Base-by-base conservation (phyloP, 2,329 filamentous ascomycete genomes). In the Geoglossum cookeanum region DNA sequence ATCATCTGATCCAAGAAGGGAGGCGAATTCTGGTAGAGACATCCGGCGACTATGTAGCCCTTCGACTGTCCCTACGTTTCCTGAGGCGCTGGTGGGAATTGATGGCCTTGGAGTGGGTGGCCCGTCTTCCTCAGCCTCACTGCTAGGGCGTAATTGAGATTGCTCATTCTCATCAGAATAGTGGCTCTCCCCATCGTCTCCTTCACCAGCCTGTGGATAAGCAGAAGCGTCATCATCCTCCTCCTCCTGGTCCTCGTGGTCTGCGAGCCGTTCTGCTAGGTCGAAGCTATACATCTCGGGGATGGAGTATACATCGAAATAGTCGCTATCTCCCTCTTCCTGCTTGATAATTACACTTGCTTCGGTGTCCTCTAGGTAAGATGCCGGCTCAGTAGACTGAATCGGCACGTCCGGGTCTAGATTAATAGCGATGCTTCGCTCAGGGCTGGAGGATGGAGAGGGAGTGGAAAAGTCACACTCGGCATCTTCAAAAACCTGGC, bases 371-470 rank as follows among this genome's bases (percentile, higher is more conserved):
- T 78, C 75, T 47, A 80, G 67, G 44, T 80, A 72, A 1, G 77
- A 79, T 13, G 67, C 69, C 62, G 81, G 81, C 69, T 96, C 91
- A 13, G 88, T 84, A 39, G 87, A 94, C 22, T 87, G 90, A 63
- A 96, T 87, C 0, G 91, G 87, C 45, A 92, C 79, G 68, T 97
- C 91, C 5, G 91, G 91, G 66, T 97, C 89, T 59, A 88, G 76
- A 58, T 70, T 69, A 17, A 71, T 72, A 35, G 80, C 72, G 54
- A 79, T 72, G 58, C 71, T 75, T n/a, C 73, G 77, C 59, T 79
- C 75, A 11, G 79, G 77, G 62, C 69, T 81, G 1, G 78, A 80
- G 60, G 75, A 77, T 1, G 76, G 73, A n/a, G 73, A 71, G 1
- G 80, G 78, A 1, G 81, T 81, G 3, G 79, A 81, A 63, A 84